phyloP scores from a whole-genome alignment of 768 basidiomycete genomes.

The Tylopilus plumbeoviolaceoides region DNA sequence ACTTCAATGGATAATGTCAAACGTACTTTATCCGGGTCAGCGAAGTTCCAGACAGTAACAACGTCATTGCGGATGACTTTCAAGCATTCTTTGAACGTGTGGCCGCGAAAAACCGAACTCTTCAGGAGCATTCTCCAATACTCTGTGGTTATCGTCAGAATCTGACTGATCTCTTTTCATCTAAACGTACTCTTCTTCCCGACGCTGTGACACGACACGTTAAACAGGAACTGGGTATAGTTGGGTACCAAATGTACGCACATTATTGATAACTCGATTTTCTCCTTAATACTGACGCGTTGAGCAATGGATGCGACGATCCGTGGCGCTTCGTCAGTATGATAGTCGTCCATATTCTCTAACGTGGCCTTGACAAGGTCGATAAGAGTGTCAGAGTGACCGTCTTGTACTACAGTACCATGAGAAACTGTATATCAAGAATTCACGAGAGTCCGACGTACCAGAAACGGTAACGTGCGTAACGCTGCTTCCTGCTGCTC shows the following conservation, averaged over 20 bases:
- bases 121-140: constrained; percentile 11
- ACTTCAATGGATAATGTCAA: neutral
- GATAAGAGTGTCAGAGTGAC: constrained; percentile 3
- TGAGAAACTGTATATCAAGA: neutral
- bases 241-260: neutral
- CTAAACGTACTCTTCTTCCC: constrained; percentile 12
- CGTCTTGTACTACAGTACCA: constrained; percentile 1
- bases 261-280: constrained; percentile 12
- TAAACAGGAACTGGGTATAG: too few relatives aligned
- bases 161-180: too few relatives aligned
- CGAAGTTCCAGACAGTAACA: constrained; percentile 12
- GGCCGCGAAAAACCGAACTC: constrained; percentile 6
- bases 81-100: constrained; percentile 9
- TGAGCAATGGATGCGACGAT: constrained; percentile 13
- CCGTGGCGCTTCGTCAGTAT: constrained; percentile 10
- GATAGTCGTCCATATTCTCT: constrained; percentile 3
- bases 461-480: constrained; percentile 5
- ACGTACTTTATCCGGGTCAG: constrained; percentile 9
- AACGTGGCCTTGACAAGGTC: neutral
- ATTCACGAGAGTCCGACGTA: neutral
- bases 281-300: constrained; percentile 14
- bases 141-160: neutral
- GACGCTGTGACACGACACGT: neutral
- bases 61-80: constrained; percentile 11
- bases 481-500: constrained; percentile 1